These are phyloP conservation scores for Wallacemonas sp. DNA, from an alignment of 208 protist species.

Conservation along the genomic window DNA sequence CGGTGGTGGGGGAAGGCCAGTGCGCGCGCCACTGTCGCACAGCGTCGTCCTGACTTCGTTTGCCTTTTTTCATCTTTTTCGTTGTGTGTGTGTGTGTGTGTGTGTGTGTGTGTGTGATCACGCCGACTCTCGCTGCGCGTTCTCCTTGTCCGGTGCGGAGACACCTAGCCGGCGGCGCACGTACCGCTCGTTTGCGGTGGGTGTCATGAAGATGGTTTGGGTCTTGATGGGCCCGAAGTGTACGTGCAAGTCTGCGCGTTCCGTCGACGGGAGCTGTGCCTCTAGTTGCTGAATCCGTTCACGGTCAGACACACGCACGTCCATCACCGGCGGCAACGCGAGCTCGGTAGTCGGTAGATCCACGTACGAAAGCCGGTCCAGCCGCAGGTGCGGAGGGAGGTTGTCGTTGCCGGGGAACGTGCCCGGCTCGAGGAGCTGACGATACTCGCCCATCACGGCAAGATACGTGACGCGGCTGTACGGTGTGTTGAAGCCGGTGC, in stretches of 20 bases:
- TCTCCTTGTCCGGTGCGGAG: conserved; percentile 34
- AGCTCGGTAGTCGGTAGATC: conserved; percentile 75
- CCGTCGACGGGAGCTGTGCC: conserved; percentile 45
- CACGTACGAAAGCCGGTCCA: conserved; percentile 75
- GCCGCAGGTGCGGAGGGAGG: conserved; percentile 77
- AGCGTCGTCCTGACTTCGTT: background rate
- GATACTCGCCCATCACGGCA: conserved; percentile 84
- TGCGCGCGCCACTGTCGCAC: too few relatives aligned
- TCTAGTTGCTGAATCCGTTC: conserved; percentile 61
- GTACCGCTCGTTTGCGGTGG: conserved; percentile 66
- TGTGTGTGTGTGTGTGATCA: background rate
- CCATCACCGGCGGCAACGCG: conserved; percentile 75
- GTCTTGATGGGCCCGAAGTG: conserved; percentile 71
- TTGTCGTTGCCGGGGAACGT: conserved; percentile 67
- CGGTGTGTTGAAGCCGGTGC: conserved; percentile 78
- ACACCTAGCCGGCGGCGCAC: conserved; percentile 68
- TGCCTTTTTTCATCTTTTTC: conserved; percentile 6
- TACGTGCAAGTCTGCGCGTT: conserved; percentile 66
- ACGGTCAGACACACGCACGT: conserved; percentile 52
- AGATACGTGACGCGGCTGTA: conserved; percentile 79
- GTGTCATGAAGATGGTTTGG: conserved; percentile 80
- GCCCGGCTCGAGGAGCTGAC: conserved; percentile 71
- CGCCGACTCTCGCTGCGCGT: background rate
- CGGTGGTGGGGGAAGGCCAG: too few relatives aligned
- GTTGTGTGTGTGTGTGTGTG: background rate